A percentile compares a stretch with the other conserved stretches of the same genome.
Conservation (phyloP, 495 filamentous ascomycete species). For the Parathielavia hyrcaniae region DNA sequence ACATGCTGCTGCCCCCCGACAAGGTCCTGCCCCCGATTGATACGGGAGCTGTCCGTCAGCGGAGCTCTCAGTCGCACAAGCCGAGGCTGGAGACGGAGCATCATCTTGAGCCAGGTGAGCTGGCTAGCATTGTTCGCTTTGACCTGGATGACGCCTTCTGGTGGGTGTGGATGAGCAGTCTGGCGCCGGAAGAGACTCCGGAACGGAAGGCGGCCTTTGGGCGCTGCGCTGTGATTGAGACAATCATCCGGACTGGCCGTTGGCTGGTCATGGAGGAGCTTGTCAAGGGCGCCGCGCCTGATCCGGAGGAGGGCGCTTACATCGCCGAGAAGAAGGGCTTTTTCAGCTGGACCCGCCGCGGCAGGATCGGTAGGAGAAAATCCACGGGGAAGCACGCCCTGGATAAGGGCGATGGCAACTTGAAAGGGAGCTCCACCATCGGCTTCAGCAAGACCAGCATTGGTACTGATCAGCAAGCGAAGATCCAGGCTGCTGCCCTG, state of each 20-base stretch:
- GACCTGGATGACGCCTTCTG: constrained; percentile 95
- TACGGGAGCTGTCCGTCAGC: constrained; percentile 54
- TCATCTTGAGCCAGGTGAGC: constrained; percentile 79
- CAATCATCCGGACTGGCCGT: constrained; percentile 66
- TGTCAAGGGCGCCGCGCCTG: constrained; percentile 84
- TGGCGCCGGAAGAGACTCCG: constrained; percentile 80
- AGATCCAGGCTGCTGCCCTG: constrained; percentile 82
- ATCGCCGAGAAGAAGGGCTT: constrained; percentile 91
- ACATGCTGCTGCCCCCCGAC: constrained; percentile 76
- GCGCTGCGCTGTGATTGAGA: constrained; percentile 87
- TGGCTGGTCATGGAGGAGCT: constrained; percentile 97
- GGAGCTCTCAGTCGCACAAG: constrained; percentile 83
- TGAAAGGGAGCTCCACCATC: constrained; percentile 36
- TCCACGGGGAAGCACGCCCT: constrained; percentile 50
- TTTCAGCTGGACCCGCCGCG: constrained; percentile 75
- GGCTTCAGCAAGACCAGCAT: constrained; percentile 81
- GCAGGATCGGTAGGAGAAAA: constrained; percentile 59
- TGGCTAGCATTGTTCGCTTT: constrained; percentile 80
- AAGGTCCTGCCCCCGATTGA: constrained; percentile 86
- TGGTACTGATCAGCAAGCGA: constrained; percentile 84
- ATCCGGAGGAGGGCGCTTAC: constrained; percentile 75
- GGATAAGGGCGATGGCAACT: constrained; percentile 29
- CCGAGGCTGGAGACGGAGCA: constrained; percentile 57
- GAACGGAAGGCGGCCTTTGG: constrained; percentile 89
- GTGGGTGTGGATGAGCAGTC: constrained; percentile 99